These are phyloP conservation scores for Tieghemiomyces parasiticus DNA, from an alignment of 192 early-diverging fungal genomes.

Conservation along the genomic window DNA sequence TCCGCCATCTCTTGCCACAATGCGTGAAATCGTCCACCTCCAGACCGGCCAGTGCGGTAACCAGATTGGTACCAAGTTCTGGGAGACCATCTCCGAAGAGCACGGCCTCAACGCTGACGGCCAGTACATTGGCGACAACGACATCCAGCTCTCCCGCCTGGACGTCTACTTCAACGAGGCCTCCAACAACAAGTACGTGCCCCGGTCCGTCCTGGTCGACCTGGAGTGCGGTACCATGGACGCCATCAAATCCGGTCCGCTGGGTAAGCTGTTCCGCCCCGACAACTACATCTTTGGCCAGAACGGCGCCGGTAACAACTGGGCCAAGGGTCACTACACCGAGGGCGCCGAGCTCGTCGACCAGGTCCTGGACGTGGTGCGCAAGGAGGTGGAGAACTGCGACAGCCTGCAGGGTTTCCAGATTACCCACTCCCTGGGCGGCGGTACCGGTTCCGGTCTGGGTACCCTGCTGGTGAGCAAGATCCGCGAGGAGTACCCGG, in stretches of 20 bases:
- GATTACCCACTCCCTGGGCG: slow-evolving; percentile 54
- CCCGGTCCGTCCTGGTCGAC: slow-evolving; percentile 60
- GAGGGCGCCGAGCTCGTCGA: slow-evolving; percentile 65
- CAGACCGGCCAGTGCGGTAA: slow-evolving; percentile 31
- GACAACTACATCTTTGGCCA: slow-evolving; percentile 47
- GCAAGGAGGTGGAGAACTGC: slow-evolving; percentile 48
- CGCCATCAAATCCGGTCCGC: slow-evolving; percentile 32
- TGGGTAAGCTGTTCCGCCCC: slow-evolving; percentile 46
- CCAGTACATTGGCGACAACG: slow-evolving; percentile 37
- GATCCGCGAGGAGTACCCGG: slow-evolving; percentile 60
- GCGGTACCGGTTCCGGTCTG: slow-evolving; percentile 55
- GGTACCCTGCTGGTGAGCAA: slow-evolving; percentile 56
- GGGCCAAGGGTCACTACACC: slow-evolving; percentile 78
- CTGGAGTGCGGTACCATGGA: slow-evolving; percentile 69
- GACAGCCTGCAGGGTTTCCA: slow-evolving; percentile 63
- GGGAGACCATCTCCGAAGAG: slow-evolving; percentile 72
- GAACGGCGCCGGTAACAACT: slow-evolving; percentile 88
- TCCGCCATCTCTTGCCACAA: slow-evolving; percentile 15
- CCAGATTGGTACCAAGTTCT: slow-evolving; percentile 64
- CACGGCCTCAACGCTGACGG: slow-evolving; percentile 57
- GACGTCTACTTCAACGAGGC: slow-evolving; percentile 73
- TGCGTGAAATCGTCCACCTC: slow-evolving; percentile 44
- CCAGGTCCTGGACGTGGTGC: slow-evolving; percentile 40
- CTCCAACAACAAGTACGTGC: slow-evolving; percentile 46
- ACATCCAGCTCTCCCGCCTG: slow-evolving; percentile 54